Base-by-base conservation (phyloP, 352 stramenopile genomes). In the Phytophthora foliorum region DNA sequence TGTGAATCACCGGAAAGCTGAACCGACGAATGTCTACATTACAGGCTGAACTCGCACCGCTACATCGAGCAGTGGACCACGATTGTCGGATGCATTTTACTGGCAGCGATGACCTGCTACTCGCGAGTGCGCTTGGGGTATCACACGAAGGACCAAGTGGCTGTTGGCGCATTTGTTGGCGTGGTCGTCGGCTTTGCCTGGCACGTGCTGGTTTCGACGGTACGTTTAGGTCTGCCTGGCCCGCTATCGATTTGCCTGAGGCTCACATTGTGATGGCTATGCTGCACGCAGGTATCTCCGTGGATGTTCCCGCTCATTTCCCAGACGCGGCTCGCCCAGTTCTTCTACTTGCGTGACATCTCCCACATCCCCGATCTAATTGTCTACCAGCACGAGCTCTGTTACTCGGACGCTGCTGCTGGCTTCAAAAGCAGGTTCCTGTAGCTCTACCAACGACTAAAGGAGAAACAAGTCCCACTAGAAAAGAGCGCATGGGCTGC, bases 331-430 rank as follows among this genome's bases (percentile, higher is more conserved):
- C 17, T 92, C 7, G 84, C 72, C 0, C 76, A 83, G 58, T 80
- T 80, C 59, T 82, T 94, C 36, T 90, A 85, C 72, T 29, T 93
- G 34, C 84, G 86, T 25, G 86, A 94, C 45, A 89, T 87, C 71
- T 90, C 88, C 14, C 67, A 83, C 55, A 91, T 95, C 45, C 80
- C 86, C 4, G 83, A 94, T 63, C 74, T 95, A 56, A 91, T 95
- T 53, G 73, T 93, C 38, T 88, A 84, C 72, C 83, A 94, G 61
- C 77, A 93, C 72, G 67, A 90, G 60, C 51, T 91, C 32, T 90
- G 84, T 54, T 61, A 67, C 14, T 50, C 44, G 34, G n/a, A 54
- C 21, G 51, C 41, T 34, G 45, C 41, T 19, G 25, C 63, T 41
- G 27, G 21, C 38, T 63, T 63, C 25, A 55, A 62, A 57, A 61